A percentile compares a stretch with the other conserved stretches of the same genome.
These are phyloP conservation scores for Crithidia thermophila DNA, from an alignment of 208 protist species.

Conservation along the genomic window DNA sequence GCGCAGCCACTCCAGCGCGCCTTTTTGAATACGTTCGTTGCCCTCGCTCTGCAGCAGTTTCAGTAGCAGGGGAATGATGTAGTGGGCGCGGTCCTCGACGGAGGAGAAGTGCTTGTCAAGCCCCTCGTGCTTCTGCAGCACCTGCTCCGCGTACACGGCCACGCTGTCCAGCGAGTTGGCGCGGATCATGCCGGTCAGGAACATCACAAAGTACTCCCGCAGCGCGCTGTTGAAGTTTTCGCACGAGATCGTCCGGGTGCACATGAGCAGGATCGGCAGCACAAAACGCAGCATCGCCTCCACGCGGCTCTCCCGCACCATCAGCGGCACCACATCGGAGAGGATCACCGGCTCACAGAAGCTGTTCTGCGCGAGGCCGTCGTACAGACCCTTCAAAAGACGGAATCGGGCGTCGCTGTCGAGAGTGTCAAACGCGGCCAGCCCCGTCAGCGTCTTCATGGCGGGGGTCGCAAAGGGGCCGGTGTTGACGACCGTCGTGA, in stretches of 20 bases:
- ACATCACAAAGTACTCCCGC: constrained; percentile 41
- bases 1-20: constrained; percentile 30
- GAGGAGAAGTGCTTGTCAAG: constrained; percentile 38
- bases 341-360: constrained; percentile 49
- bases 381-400: constrained; percentile 47
- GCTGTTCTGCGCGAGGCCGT: constrained; percentile 21
- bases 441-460: constrained; percentile 34
- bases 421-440: constrained; percentile 46
- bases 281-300: constrained; percentile 51
- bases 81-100: constrained; percentile 30
- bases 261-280: constrained; percentile 58
- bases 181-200: constrained; percentile 36
- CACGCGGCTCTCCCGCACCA: constrained; percentile 42
- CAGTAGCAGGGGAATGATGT: constrained; percentile 47
- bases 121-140: constrained; percentile 45
- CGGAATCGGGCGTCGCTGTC: constrained; percentile 37
- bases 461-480: constrained; percentile 50
- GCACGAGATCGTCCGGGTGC: constrained; percentile 20
- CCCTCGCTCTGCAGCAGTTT: constrained; percentile 38
- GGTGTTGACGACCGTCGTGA: constrained; percentile 32
- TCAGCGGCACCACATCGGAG: constrained; percentile 46
- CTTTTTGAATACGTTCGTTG: constrained; percentile 31
- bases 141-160: constrained; percentile 42
- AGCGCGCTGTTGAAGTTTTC: constrained; percentile 33
- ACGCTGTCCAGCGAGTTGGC: constrained; percentile 28